phyloP scores from a whole-genome alignment of 1,284 basidiomycete species.

The Trametes versicolor region DNA sequence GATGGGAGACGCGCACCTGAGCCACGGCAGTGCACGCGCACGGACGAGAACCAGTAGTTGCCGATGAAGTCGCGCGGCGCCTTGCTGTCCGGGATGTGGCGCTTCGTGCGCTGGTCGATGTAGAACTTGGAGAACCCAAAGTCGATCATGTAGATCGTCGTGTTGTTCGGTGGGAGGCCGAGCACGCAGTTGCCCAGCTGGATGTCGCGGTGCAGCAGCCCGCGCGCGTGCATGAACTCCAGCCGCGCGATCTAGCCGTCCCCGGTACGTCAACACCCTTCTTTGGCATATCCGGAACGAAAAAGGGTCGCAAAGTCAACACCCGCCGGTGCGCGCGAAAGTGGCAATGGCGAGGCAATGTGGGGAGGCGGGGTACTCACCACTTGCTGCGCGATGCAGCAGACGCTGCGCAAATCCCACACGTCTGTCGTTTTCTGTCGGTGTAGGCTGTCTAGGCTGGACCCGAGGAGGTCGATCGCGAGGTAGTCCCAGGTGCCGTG shows the following conservation, averaged over 20 bases:
- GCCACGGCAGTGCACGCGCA: conserved; percentile 78
- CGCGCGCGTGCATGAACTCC: conserved; percentile 76
- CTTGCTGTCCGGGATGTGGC: conserved; percentile 75
- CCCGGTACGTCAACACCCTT: background rate
- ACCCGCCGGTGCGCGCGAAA: conserved; percentile 3
- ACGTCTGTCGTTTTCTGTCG: conserved; percentile 61
- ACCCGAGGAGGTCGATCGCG: conserved; percentile 76
- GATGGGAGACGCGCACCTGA: conserved; percentile 56
- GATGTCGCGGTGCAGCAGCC: conserved; percentile 78
- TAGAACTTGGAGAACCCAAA: conserved; percentile 84
- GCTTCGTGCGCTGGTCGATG: conserved; percentile 66
- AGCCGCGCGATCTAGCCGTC: conserved; percentile 69
- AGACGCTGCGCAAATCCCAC: conserved; percentile 76
- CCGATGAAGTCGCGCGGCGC: conserved; percentile 77
- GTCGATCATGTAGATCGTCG: conserved; percentile 80
- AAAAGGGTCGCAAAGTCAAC: conserved; percentile 16
- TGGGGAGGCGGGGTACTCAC: conserved; percentile 51
- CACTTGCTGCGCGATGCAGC: conserved; percentile 78
- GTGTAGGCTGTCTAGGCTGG: conserved; percentile 71
- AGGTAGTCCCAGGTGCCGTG: conserved; percentile 75
- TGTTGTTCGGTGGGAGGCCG: conserved; percentile 64
- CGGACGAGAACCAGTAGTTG: conserved; percentile 82
- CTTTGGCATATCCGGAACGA: background rate
- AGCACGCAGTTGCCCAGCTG: conserved; percentile 80
- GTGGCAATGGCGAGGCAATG: background rate